A percentile compares a stretch with the other conserved stretches of the same genome.
These are phyloP conservation scores for Fragaria vesca DNA, from an alignment of 306 rosid species.

Conservation along the genomic window DNA sequence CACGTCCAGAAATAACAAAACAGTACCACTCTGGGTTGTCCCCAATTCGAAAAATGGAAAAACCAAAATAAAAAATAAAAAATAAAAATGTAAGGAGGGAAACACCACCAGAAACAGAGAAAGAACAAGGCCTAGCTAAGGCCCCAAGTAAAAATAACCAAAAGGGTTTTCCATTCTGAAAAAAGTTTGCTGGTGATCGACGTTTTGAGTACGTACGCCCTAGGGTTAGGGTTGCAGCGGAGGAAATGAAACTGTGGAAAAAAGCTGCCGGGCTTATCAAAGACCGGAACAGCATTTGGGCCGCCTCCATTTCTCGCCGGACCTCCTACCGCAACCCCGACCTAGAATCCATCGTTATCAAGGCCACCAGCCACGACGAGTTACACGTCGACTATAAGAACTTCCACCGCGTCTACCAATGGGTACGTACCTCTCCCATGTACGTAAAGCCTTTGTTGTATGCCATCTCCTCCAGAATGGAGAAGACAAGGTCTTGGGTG, in stretches of 20 bases:
- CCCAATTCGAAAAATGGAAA: neutral
- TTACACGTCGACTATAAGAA: conserved; percentile 50
- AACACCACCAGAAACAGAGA: neutral
- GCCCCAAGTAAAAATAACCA: neutral
- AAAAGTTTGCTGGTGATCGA: neutral
- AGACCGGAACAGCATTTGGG: conserved; percentile 69
- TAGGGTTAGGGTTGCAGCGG: neutral
- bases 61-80: neutral
- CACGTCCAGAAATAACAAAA: neutral
- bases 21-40: neutral
- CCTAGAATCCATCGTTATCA: conserved; percentile 58
- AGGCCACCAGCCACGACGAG: conserved; percentile 84
- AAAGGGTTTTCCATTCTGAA: neutral
- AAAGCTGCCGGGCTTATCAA: conserved; percentile 64
- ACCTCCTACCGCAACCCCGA: conserved; percentile 53
- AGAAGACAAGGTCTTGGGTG: conserved; percentile 63
- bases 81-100: neutral
- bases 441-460: conserved; percentile 51
- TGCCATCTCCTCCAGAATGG: conserved; percentile 53
- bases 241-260: conserved; percentile 64
- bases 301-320: conserved; percentile 42
- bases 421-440: conserved; percentile 63
- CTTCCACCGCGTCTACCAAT: conserved; percentile 61
- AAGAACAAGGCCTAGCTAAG: neutral
- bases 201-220: neutral